Base-by-base conservation (phyloP, 768 basidiomycete species). In the Fibroporia radiculosa region DNA sequence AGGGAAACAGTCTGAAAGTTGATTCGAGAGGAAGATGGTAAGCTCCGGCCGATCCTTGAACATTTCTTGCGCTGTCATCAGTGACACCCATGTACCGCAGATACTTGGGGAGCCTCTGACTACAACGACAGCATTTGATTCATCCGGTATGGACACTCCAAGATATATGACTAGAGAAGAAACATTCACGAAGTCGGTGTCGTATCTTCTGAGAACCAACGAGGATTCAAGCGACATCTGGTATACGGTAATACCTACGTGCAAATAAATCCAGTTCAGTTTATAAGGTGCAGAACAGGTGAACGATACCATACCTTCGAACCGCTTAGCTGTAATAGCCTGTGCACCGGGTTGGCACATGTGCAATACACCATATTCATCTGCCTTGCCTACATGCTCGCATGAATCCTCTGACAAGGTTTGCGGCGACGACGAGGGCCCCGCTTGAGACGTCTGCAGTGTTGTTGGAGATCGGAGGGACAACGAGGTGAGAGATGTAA, bases 101-200 rank as follows among this genome's bases (percentile, higher is more conserved):
- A 86, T 70, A 20, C 66, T 60, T 10, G 69, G 59, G 12, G 75
- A 77, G 5, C 80, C 75, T 47, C 73, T 73, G 8, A 65, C 66
- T 4, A 86, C 68, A 3, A 69, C 60, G 6, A 71, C 70, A 14
- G 77, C 75, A 42, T 74, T 6, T 12, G 71, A 68, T 40, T 68
- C 49, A 56, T 62, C 57, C 14, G 66, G 69, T 48, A 59, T 64
- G 3, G 67, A 57, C 46, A 71, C 56, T 36, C 66, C 65, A 38
- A 73, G 66, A 59, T 69, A 67, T 23, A 68, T 64, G 3, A 73
- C 60, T 38, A 84, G 74, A 18, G 76, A 71, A 33, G 80, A 73
- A 36, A 86, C 68, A 59, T 87, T 83, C 54, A 87, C 83, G 52
- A 82, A 87, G 56, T 84, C 82, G 26, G 83, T 83, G 63, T 87